These are phyloP conservation scores for Moesziomyces sp. DNA, from an alignment of 1,284 basidiomycete species.

Conservation along the genomic window DNA sequence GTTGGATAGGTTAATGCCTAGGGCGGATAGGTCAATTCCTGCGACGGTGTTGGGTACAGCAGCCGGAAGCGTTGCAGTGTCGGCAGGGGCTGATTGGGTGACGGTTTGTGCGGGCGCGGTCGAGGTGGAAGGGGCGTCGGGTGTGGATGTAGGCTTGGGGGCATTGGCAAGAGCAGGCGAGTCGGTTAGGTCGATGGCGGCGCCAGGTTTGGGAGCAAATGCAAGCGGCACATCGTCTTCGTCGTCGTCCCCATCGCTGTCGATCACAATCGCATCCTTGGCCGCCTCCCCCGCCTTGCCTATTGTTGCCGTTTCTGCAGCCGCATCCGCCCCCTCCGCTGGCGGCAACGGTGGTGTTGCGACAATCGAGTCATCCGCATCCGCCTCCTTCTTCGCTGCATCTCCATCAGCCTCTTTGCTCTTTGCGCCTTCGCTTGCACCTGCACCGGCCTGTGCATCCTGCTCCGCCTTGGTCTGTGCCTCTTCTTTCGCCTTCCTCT, in stretches of 20 bases:
- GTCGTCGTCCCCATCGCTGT: slow-evolving; percentile 38
- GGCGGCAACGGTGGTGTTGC: slow-evolving; percentile 20
- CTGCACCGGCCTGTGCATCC: not conserved
- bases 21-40: slow-evolving; percentile 33
- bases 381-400: slow-evolving; percentile 1
- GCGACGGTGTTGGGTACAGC: slow-evolving; percentile 8
- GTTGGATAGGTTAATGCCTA: slow-evolving; percentile 37
- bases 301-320: not conserved
- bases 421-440: not conserved
- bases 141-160: not conserved
- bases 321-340: not conserved
- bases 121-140: not conserved
- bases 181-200: slow-evolving; percentile 37
- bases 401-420: not conserved
- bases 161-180: slow-evolving; percentile 24
- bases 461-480: slow-evolving; percentile 10
- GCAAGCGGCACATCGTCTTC: slow-evolving; percentile 51
- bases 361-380: slow-evolving; percentile 17
- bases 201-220: slow-evolving; percentile 32
- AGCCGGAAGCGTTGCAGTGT: not conserved
- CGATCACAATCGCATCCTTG: slow-evolving; percentile 42
- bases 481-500: slow-evolving; percentile 10
- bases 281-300: slow-evolving; percentile 9
- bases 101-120: not conserved
- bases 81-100: not conserved